Percentiles rank a stretch among this genome's conserved stretches.
Evolutionary conservation across 305 asterid genomes (phyloP).

Genomic region (Fraxinus dipetala): DNA sequence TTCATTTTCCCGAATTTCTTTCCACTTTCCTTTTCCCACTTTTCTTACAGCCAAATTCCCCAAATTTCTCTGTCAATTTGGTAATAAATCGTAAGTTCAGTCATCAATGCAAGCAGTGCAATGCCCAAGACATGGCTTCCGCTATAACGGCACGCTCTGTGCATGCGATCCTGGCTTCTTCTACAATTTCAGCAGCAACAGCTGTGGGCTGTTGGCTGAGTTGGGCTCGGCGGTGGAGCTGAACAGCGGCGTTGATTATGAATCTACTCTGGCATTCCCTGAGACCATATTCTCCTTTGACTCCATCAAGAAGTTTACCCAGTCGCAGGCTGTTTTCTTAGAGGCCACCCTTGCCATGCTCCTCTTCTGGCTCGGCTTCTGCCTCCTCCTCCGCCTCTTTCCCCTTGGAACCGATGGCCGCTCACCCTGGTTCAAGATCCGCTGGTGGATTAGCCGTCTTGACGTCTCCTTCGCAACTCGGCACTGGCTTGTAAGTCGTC

Average conservation of each 20-base stretch:
- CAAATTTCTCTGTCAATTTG: neutral
- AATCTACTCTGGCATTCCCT: constrained; percentile 52
- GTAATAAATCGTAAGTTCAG: neutral
- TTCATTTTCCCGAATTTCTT: neutral
- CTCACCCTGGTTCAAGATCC: constrained; percentile 62
- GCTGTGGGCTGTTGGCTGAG: constrained; percentile 49
- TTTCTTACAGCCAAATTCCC: neutral
- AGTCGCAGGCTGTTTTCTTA: constrained; percentile 85
- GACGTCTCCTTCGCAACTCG: constrained; percentile 76
- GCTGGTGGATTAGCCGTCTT: constrained; percentile 93
- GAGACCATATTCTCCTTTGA: constrained; percentile 64
- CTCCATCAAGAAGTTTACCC: constrained; percentile 71
- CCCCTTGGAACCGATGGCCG: constrained; percentile 63
- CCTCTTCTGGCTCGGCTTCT: constrained; percentile 65
- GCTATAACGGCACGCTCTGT: constrained; percentile 56
- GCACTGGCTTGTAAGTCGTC: constrained; percentile 65
- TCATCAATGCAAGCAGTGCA: constrained; percentile 33
- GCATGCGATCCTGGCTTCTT: constrained; percentile 80
- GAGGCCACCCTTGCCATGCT: constrained; percentile 72
- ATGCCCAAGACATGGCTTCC: constrained; percentile 62
- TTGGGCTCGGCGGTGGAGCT: constrained; percentile 33
- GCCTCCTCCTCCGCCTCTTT: constrained; percentile 54
- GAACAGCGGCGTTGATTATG: constrained; percentile 65
- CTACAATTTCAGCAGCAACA: constrained; percentile 32
- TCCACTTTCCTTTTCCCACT: neutral